Evolutionary conservation across 805 yeast species (phyloP), one percentile per base, ranked within the genome.

Genomic region (Kurtzmaniella cleridarum): DNA sequence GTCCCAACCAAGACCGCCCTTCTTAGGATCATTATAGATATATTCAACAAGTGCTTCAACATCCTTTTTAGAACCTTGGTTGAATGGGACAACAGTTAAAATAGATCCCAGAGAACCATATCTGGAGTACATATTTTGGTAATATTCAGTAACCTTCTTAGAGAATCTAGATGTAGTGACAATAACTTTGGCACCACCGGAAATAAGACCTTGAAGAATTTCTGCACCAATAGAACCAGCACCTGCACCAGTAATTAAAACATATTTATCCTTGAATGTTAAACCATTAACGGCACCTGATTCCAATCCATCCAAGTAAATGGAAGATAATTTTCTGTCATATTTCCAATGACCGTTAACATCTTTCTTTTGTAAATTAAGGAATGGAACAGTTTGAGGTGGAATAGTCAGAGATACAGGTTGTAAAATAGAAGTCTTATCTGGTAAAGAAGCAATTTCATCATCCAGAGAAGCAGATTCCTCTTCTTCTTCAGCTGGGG

Each of bases 181-280:
- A 59, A 93, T 73, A 53, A 90, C 97, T 64, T 84, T 87, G 35
- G 98, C 98, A 74, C 99, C 99, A 69, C 98, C 98, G 57, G 91
- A 81, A 41, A 93, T 73, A 59, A 93, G 74, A 49, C 98, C 98
- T 71, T 87, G 95, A 60, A 93, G 75, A 51, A 93, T 78, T 66
- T 93, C 96, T 45, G 96, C 96, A 71, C 98, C 98, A 58, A 93
- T 93, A 37, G 98, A 93, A 40, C 98, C 98, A 35, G 87, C 90
- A 74, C 98, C 98, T 37, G 98, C 98, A 75, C 98, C 98, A 35
- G 98, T 93, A 49, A 93, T 74, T 55, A 93, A 77, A 38, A 90
- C 96, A 50, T 81, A 81, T 66, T 89, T 93, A 62, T 80, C 87
- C 62, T 82, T 80, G 73, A 81, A 93, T 30, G 96, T 78, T 41